Conservation (phyloP, 768 basidiomycete species). For the Rhizopogon vulgaris region DNA sequence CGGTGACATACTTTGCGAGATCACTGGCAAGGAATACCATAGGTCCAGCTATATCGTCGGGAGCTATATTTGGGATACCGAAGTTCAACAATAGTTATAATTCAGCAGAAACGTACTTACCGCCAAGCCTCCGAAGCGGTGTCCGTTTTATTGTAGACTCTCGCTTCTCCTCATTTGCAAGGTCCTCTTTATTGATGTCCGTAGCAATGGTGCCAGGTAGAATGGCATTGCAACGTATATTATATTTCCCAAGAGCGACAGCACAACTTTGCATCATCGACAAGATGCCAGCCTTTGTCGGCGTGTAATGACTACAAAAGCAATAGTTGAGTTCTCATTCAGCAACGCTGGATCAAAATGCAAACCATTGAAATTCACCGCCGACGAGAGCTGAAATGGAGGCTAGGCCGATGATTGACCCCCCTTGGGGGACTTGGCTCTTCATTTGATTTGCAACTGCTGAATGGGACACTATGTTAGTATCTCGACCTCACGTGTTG, state of each 20-base stretch:
- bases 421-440: slow-evolving; percentile 59
- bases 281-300: slow-evolving; percentile 74
- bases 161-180: slow-evolving; percentile 51
- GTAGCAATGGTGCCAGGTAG: slow-evolving; percentile 78
- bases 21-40: slow-evolving; percentile 71
- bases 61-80: slow-evolving; percentile 28
- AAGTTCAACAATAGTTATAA: background rate
- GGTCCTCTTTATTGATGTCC: slow-evolving; percentile 72
- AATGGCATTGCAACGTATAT: slow-evolving; percentile 65
- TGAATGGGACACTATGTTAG: slow-evolving; percentile 12
- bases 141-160: slow-evolving; percentile 61
- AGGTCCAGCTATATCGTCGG: slow-evolving; percentile 70
- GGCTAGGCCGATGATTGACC: slow-evolving; percentile 69
- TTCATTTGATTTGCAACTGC: slow-evolving; percentile 75
- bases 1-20: slow-evolving; percentile 65
- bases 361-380: slow-evolving; percentile 61
- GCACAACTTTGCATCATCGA: slow-evolving; percentile 78
- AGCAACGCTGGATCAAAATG: background rate
- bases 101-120: slow-evolving; percentile 24
- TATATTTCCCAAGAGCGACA: slow-evolving; percentile 69
- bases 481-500: background rate
- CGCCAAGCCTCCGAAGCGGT: slow-evolving; percentile 59
- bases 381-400: slow-evolving; percentile 79
- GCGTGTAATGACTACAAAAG: slow-evolving; percentile 57
- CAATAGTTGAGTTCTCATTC: background rate